Evolutionary conservation across 208 protist genomes (phyloP).

Genomic region (Trypanosoma cruzi): DNA sequence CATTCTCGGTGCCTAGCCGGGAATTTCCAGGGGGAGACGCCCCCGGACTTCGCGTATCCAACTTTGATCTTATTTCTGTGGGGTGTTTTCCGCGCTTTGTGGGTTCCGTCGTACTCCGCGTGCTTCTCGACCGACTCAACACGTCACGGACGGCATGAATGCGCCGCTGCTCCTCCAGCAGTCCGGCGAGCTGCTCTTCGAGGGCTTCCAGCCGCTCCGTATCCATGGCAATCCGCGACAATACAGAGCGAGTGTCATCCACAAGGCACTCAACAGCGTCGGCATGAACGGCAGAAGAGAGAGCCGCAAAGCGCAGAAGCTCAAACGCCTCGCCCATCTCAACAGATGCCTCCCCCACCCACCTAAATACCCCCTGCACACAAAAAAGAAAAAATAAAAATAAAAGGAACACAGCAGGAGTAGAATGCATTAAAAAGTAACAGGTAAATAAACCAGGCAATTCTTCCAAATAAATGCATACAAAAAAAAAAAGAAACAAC

Average conservation of each 20-base stretch:
- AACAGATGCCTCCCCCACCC: conserved; percentile 2
- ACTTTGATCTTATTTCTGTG: neutral
- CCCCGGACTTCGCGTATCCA: neutral
- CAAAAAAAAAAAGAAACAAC: conserved; percentile 28
- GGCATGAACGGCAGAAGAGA: conserved; percentile 74
- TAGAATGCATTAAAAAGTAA: neutral
- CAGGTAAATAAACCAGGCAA: neutral
- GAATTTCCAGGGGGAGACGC: neutral
- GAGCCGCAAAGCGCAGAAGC: conserved; percentile 55
- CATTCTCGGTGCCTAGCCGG: conserved; percentile 2
- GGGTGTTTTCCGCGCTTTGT: neutral
- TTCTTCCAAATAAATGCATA: conserved; percentile 6
- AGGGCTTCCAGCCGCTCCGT: conserved; percentile 46
- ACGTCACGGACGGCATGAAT: conserved; percentile 40
- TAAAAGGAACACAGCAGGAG: conserved; percentile 10
- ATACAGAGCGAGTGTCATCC: conserved; percentile 47
- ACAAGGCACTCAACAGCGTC: conserved; percentile 68
- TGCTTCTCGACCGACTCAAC: conserved; percentile 39
- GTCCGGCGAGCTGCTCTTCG: conserved; percentile 41
- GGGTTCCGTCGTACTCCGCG: conserved; percentile 14
- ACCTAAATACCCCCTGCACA: neutral
- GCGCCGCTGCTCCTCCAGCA: conserved; percentile 50
- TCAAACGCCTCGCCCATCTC: conserved; percentile 39
- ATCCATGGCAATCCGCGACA: conserved; percentile 57
- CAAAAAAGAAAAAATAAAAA: conserved; percentile 6